Evolutionary conservation across 2,329 filamentous ascomycete genomes (phyloP), one percentile per base, ranked within the genome.

Genomic region (Sphaerulina populicola): DNA sequence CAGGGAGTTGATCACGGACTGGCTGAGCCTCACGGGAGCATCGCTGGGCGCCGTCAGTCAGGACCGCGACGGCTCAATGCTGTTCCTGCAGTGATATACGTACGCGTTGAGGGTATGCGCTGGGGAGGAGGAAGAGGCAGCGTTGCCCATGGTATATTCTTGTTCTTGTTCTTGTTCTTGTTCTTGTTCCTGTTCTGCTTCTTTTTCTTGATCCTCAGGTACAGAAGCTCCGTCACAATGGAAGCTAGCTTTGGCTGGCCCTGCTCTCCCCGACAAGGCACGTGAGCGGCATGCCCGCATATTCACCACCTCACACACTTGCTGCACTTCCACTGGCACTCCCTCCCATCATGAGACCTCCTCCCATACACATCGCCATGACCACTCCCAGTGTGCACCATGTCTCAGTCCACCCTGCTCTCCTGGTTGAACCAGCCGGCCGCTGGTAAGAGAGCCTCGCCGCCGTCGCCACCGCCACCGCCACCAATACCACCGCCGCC

Each of bases 1-100:
- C 55, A 97, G 77, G 55, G 83, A 82, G 64, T 94, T 83, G 64
- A 94, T 78, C 64, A 96, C 77, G 66, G 86, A 83, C 66, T 87
- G 82, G 60, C 89, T 94, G 70, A 94, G 84, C 60, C 78, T 76
- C 57, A 85, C 76, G 55, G 82, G 81, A 38, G 79, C 75, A 60
- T 80, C 74, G 64, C 78, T 82, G 57, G 31, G 43, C 30, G 27
- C 37, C 35, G 53, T 59, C 43, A 60, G 58, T 54, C 39, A 44
- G 47, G n/a, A 14, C 21, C 29, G 12, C 12, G n/a, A n/a, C 33
- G 30, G 11, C 11, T 35, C n/a, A 21, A 7, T 2, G 14, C n/a
- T 27, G 23, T 27, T 27, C 23, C 6, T 27, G 23, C 4, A 27
- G 14, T 11, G 40, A 12, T 18, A 4, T n/a, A 70, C 76, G 55